Conservation (phyloP, 2,329 filamentous ascomycete genomes). For the Penicillium sp. region DNA sequence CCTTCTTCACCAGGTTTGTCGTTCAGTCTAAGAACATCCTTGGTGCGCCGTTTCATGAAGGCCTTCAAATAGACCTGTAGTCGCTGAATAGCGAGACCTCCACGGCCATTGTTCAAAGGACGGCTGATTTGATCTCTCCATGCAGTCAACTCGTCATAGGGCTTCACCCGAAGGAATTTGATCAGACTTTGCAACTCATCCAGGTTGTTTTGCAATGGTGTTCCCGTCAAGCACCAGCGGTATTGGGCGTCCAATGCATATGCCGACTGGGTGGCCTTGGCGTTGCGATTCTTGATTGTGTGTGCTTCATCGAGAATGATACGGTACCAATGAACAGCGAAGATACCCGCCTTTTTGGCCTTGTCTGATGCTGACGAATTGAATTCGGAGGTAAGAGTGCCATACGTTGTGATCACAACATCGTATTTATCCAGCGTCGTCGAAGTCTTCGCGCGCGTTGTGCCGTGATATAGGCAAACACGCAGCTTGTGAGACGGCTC, state of each 20-base stretch:
- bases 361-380: slow-evolving; percentile 59
- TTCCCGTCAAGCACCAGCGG: slow-evolving; percentile 93
- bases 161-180: slow-evolving; percentile 85
- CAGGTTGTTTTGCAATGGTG: slow-evolving; percentile 96
- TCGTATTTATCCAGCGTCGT: slow-evolving; percentile 80
- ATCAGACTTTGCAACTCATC: slow-evolving; percentile 94
- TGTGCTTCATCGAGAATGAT: slow-evolving; percentile 95
- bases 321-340: slow-evolving; percentile 91
- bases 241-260: slow-evolving; percentile 83
- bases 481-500: slow-evolving; percentile 65
- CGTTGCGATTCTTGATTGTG: slow-evolving; percentile 96
- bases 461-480: slow-evolving; percentile 88
- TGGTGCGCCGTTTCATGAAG: slow-evolving; percentile 98
- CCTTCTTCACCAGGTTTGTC: slow-evolving; percentile 67
- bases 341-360: slow-evolving; percentile 72
- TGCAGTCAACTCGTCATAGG: slow-evolving; percentile 77
- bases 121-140: slow-evolving; percentile 91
- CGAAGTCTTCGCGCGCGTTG: slow-evolving; percentile 74
- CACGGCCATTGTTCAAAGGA: slow-evolving; percentile 85
- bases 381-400: slow-evolving; percentile 90
- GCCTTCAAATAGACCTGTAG: slow-evolving; percentile 81
- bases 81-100: slow-evolving; percentile 81
- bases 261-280: slow-evolving; percentile 90
- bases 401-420: slow-evolving; percentile 95
- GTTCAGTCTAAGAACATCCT: slow-evolving; percentile 89